Conservation (phyloP, 371 early-diverging fungal genomes). For the Mortierella sp. region DNA sequence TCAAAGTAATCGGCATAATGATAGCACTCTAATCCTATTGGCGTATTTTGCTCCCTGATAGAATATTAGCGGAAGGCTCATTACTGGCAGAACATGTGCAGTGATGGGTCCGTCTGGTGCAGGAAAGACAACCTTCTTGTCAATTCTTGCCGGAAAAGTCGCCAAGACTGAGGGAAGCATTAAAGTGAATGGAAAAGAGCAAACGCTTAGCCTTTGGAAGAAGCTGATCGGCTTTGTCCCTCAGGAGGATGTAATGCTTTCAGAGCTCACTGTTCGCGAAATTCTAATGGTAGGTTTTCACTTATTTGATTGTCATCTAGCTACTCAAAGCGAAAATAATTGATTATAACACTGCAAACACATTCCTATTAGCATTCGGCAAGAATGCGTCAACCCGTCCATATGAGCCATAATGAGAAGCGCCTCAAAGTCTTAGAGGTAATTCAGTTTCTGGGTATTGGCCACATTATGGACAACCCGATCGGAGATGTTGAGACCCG, state of each 20-base stretch:
- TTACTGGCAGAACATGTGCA: constrained; percentile 67
- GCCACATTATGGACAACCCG: constrained; percentile 67
- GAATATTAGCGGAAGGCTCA: constrained; percentile 67
- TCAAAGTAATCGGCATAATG: no score
- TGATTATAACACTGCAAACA: not conserved
- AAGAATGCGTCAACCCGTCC: constrained; percentile 71
- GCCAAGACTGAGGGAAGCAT: constrained; percentile 74
- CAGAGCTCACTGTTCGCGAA: constrained; percentile 72
- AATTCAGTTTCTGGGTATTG: constrained; percentile 71
- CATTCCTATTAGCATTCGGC: constrained; percentile 71
- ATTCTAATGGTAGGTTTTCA: constrained; percentile 52
- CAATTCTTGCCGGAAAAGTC: constrained; percentile 68
- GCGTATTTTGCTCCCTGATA: not conserved
- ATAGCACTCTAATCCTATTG: no score
- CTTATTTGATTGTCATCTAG: constrained; percentile 16
- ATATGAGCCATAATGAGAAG: constrained; percentile 59
- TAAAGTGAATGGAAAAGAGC: constrained; percentile 71
- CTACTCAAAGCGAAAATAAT: no score
- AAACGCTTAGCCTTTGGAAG: constrained; percentile 69
- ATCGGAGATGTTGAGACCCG: constrained; percentile 78
- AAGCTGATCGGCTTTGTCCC: constrained; percentile 78
- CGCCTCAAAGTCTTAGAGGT: constrained; percentile 71
- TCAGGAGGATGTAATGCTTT: constrained; percentile 77
- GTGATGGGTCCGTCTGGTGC: constrained; percentile 75
- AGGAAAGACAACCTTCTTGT: constrained; percentile 77